Evolutionary conservation across 2,329 filamentous ascomycete genomes (phyloP), one percentile per base, ranked within the genome.

Genomic region (Penicillium thymicola): DNA sequence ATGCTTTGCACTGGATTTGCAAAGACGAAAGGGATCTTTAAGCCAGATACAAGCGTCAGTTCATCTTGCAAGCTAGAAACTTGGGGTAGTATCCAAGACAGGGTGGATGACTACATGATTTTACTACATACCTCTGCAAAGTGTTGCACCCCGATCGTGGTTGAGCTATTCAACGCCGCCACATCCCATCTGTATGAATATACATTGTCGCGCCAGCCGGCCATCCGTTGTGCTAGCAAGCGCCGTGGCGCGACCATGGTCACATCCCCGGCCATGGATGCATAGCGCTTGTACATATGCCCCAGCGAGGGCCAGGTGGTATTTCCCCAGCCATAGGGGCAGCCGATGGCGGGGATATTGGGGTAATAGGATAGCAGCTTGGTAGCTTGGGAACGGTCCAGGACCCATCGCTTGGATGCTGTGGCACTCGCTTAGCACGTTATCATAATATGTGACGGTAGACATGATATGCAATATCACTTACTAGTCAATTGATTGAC

Each of bases 321-420:
- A 53, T 70, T 71, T 0, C 66, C 69, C 68, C 69, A 71, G n/a
- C 68, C 69, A 25, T 71, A 71, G 50, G 82, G 81, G 36, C 82
- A 79, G 0, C 77, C 79, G 21, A 79, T 72, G 3, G 69, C 67
- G 2, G 79, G 77, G 25, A 77, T 75, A 55, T 82, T 74, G 0
- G 83, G 81, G 64, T 86, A 86, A 1, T 81, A 73, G 1, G 70
- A 65, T 1, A 83, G 70, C 1, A 85, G 69, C 7, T 67, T 59
- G 21, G 75, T 65, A 23, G 68, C 38, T 78, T 63, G 58, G 25
- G 57, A 42, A 23, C 59, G 56, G 27, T 59, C 57, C 14, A 70
- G 60, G 10, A 67, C 64, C 66, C 69, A 70, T 38, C 71, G 68
- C 44, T 69, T 65, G 7, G 68, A 66, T 30, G 61, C 63, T 65